These are phyloP conservation scores for Wallacemonas sp. DNA, from an alignment of 208 protist genomes.

Conservation along the genomic window DNA sequence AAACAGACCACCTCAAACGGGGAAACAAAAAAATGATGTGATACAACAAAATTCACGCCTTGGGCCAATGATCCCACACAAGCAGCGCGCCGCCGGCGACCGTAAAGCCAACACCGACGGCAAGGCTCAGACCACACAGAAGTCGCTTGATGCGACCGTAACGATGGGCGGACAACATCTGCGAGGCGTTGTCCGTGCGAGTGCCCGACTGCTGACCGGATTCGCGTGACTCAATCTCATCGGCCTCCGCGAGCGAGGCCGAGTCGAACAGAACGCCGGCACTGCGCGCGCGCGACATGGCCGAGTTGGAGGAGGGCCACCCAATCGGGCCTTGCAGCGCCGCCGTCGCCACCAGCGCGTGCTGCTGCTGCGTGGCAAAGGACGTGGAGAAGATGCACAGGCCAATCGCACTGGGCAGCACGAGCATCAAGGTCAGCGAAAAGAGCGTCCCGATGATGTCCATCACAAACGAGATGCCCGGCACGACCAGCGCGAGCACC, in stretches of 20 bases:
- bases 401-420: slow-evolving; percentile 53
- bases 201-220: not conserved
- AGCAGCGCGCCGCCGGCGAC: slow-evolving; percentile 34
- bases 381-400: slow-evolving; percentile 51
- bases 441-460: slow-evolving; percentile 64
- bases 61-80: slow-evolving; percentile 25
- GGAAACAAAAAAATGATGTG: too few relatives aligned
- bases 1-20: too few relatives aligned
- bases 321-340: not conserved
- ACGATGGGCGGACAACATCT: slow-evolving; percentile 9
- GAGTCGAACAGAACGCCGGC: slow-evolving; percentile 23
- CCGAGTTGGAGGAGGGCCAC: slow-evolving; percentile 4
- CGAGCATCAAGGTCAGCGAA: slow-evolving; percentile 65
- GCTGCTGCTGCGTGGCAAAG: slow-evolving; percentile 12
- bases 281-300: slow-evolving; percentile 7
- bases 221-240: not conserved
- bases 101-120: slow-evolving; percentile 43
- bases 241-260: not conserved
- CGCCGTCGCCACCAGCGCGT: not conserved
- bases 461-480: slow-evolving; percentile 73
- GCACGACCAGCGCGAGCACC: slow-evolving; percentile 42
- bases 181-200: not conserved
- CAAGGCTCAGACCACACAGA: slow-evolving; percentile 37
- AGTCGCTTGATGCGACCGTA: slow-evolving; percentile 32
- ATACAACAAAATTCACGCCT: not conserved